phyloP scores from a whole-genome alignment of 768 basidiomycete genomes.

The Rhodosporidiobolus odoratus region DNA sequence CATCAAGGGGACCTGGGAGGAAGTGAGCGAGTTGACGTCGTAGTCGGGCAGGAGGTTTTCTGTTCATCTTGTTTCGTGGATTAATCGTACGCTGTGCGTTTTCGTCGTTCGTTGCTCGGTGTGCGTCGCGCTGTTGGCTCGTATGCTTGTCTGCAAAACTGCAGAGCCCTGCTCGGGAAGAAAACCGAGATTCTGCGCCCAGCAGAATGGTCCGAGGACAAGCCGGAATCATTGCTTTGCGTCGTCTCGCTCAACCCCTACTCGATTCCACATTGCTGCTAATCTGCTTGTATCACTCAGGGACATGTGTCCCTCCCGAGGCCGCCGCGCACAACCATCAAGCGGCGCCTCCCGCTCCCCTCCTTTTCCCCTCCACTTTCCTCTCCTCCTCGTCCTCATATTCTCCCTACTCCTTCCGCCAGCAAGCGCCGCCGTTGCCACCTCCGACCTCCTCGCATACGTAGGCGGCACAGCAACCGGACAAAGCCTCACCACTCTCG shows the following conservation, averaged over 20 bases:
- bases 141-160: no score
- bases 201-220: background rate
- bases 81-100: background rate
- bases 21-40: slow-evolving; percentile 65
- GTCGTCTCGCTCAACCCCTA: no score
- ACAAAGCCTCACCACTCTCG: slow-evolving; percentile 17
- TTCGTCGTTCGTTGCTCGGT: background rate
- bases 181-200: no score
- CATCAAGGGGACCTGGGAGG: slow-evolving; percentile 89
- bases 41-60: background rate
- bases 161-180: no score
- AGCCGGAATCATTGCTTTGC: background rate
- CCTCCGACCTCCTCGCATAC: slow-evolving; percentile 17
- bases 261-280: background rate
- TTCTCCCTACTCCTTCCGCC: background rate
- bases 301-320: slow-evolving; percentile 9
- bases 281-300: background rate
- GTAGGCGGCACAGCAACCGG: slow-evolving; percentile 23
- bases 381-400: background rate
- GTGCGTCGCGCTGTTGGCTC: no score
- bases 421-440: background rate
- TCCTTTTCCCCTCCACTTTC: background rate
- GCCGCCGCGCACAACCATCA: no score
- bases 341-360: no score
- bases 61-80: background rate